Conservation (phyloP, 306 rosid species). For the Aeschynomene evenia region DNA sequence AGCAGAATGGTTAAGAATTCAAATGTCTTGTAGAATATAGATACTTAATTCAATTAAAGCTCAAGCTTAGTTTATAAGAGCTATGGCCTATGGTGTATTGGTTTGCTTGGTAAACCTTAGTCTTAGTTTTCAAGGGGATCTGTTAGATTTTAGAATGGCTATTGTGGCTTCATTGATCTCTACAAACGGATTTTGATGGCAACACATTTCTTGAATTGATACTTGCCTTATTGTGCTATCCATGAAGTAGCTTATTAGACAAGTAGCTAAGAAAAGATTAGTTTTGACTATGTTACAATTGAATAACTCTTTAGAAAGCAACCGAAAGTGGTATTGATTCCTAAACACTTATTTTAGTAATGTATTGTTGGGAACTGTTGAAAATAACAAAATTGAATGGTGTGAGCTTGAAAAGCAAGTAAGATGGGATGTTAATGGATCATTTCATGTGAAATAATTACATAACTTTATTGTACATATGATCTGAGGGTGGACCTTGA, state of each 20-base stretch:
- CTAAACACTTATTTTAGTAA: background rate
- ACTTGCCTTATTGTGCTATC: slow-evolving; percentile 4
- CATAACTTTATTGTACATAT: too few species aligned
- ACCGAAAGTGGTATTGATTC: background rate
- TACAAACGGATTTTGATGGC: background rate
- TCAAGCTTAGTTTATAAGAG: background rate
- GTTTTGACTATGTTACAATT: background rate
- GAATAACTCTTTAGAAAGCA: background rate
- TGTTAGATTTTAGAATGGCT: slow-evolving; percentile 13
- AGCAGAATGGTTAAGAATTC: background rate
- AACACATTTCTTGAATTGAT: slow-evolving; percentile 4
- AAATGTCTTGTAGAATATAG: background rate
- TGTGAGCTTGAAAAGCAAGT: background rate
- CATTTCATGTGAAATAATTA: too few species aligned
- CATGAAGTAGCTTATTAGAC: background rate
- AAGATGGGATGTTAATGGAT: background rate
- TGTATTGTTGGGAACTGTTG: background rate
- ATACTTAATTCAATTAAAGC: background rate
- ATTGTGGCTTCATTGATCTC: background rate
- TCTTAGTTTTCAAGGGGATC: background rate
- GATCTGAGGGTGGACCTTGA: too few species aligned
- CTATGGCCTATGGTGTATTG: background rate
- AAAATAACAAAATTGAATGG: background rate
- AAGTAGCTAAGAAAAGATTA: background rate
- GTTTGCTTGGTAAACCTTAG: background rate